Evolutionary conservation across 1,139 yeast species (phyloP).

Genomic region (Taphrina wiesneri): DNA sequence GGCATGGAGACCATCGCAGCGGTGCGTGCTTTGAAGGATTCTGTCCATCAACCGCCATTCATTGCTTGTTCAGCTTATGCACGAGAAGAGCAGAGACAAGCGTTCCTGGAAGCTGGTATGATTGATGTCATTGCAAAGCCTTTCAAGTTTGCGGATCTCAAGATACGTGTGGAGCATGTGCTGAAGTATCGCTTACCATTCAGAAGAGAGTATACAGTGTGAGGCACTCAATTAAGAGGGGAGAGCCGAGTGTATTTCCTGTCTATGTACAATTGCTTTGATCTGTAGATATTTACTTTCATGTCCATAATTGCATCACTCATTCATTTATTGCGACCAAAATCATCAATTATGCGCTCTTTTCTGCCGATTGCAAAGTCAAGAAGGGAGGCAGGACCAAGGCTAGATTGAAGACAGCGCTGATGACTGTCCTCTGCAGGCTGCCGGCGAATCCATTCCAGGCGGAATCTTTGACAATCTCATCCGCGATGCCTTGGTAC

Average conservation of each 20-base stretch:
- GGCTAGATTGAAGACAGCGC: not conserved
- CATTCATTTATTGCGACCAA: not conserved
- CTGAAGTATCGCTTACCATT: constrained; percentile 1
- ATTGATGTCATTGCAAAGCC: constrained; percentile 30
- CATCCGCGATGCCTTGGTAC: constrained; percentile 3
- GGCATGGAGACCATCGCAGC: constrained; percentile 19
- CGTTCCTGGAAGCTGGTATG: constrained; percentile 31
- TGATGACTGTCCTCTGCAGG: not conserved
- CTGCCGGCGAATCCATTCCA: constrained; percentile 14
- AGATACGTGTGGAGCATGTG: constrained; percentile 6
- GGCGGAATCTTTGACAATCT: constrained; percentile 20
- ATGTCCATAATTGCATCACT: not conserved
- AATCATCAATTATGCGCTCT: not conserved
- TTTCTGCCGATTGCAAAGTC: not conserved
- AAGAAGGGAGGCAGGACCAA: not conserved
- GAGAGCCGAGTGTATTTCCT: not conserved
- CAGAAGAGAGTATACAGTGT: constrained; percentile 5
- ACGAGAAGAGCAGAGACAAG: constrained; percentile 22
- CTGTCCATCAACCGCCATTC: constrained; percentile 11
- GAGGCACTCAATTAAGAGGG: not conserved
- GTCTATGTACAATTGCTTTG: not conserved
- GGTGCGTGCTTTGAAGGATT: not conserved
- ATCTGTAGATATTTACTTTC: not conserved
- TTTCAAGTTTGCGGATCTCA: constrained; percentile 28
- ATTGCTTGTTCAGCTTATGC: constrained; percentile 32